Evolutionary conservation across 2,329 filamentous ascomycete genomes (phyloP), one percentile per base, ranked within the genome.

Genomic region (Beauveria pseudobassiana): DNA sequence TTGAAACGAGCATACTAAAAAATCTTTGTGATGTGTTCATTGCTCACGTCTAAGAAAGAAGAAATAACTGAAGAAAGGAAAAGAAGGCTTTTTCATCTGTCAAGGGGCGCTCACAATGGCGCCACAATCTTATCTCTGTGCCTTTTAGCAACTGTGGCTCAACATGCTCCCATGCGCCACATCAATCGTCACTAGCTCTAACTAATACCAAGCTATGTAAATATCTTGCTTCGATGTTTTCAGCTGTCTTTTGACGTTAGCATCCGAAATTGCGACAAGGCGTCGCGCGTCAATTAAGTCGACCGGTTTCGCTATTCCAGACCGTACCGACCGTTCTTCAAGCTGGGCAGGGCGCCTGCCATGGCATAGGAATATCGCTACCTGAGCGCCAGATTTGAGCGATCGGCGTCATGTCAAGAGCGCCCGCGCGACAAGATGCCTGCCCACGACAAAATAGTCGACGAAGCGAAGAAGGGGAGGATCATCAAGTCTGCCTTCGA

Each of bases 401-500:
- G 12, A 61, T 48, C 52, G 50, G n/a, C 34, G 46, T 30, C 34
- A 58, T 63, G 62, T 45, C 22, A 16, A 34, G 24, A 49, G 40
- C 52, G 18, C 30, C 45, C 24, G 40, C 38, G 58, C 67, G 51
- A 50, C 46, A 76, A 55, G 63, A 84, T 84, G 81, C 78, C 80
- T 67, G 76, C 76, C 42, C 80, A 79, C 65, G 77, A 80, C 66
- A 76, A 77, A 67, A 70, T 72, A 51, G 53, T 71, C 56, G 78
- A 81, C 59, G 70, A 74, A 48, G 76, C 78, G 38, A 84, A 81
- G 69, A 86, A 83, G 74, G 79, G 77, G 24, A 87, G 86, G 71
- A 72, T 76, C 40, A 82, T 87, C 67, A 85, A 83, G 69, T 87
- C 85, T 62, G 88, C 91, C 45, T 92, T 87, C 67, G 90, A 96